These are phyloP conservation scores for Taphrina sp. DNA, from an alignment of 1,139 yeast genomes.

Conservation along the genomic window DNA sequence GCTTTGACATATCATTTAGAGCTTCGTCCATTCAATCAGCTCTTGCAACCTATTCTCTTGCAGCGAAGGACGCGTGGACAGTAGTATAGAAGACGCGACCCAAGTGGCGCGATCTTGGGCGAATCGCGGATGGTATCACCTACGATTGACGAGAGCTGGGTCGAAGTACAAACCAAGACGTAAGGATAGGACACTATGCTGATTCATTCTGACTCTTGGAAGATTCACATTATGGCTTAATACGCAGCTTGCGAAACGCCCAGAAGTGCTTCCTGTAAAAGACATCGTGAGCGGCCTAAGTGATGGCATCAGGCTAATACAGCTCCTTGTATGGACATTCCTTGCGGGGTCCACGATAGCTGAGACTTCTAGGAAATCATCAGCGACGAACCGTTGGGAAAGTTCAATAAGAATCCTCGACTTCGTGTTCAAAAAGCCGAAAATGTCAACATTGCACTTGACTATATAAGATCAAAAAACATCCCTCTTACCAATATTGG, in stretches of 20 bases:
- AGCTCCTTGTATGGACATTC: constrained; percentile 25
- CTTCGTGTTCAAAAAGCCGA: constrained; percentile 62
- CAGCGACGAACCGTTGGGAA: constrained; percentile 47
- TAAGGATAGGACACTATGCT: constrained; percentile 2
- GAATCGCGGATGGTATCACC: background rate
- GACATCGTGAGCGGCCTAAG: constrained; percentile 34
- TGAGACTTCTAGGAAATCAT: constrained; percentile 42
- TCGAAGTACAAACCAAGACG: constrained; percentile 35
- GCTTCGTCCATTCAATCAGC: too few relatives aligned
- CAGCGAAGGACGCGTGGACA: too few relatives aligned
- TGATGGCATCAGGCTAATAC: constrained; percentile 34
- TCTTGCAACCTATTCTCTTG: too few relatives aligned
- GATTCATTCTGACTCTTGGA: background rate
- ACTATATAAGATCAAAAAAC: constrained; percentile 55
- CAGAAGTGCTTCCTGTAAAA: constrained; percentile 21
- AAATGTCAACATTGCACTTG: constrained; percentile 58
- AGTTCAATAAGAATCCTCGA: constrained; percentile 50
- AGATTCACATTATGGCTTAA: constrained; percentile 33
- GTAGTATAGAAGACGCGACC: too few relatives aligned
- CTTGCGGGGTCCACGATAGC: background rate
- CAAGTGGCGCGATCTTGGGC: background rate
- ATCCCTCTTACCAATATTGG: constrained; percentile 60
- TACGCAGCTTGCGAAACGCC: constrained; percentile 33
- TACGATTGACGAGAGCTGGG: constrained; percentile 31
- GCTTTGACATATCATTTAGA: background rate